A percentile compares a stretch with the other conserved stretches of the same genome.
Evolutionary conservation across 441 rosid genomes (phyloP).

Genomic region (Pelargonium myrrhifolium): DNA sequence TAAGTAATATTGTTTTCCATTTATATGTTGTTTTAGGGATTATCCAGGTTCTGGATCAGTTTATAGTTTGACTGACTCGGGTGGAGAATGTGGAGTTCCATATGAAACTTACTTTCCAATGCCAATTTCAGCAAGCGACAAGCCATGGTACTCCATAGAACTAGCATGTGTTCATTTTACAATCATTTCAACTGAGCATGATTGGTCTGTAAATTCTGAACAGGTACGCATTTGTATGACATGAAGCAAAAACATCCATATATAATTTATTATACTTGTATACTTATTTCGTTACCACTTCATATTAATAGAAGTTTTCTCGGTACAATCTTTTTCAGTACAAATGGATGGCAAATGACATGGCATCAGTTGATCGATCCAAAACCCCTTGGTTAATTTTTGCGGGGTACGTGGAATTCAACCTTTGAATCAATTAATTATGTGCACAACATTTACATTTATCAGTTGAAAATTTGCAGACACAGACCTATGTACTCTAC

Average conservation of each 20-base stretch:
- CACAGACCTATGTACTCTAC: constrained; percentile 57
- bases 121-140: constrained; percentile 48
- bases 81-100: constrained; percentile 68
- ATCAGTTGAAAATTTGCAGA: constrained; percentile 33
- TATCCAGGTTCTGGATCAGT: constrained; percentile 35
- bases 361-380: constrained; percentile 47
- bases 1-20: no score
- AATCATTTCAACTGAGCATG: constrained; percentile 52
- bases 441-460: no score
- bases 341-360: constrained; percentile 46
- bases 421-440: no score
- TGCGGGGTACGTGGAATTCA: constrained; percentile 38
- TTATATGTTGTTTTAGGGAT: constrained; percentile 27
- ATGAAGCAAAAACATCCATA: not conserved
- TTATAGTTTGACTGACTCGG: constrained; percentile 46
- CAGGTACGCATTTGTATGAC: constrained; percentile 22
- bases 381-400: constrained; percentile 55
- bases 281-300: no score
- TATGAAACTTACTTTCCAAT: constrained; percentile 60
- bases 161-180: constrained; percentile 46
- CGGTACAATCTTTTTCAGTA: constrained; percentile 22
- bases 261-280: not conserved
- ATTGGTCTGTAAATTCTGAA: constrained; percentile 36
- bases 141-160: constrained; percentile 63
- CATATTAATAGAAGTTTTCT: not conserved